Base-by-base conservation (phyloP, 108 stramenopile genomes). In the Chaetoceros muelleri region DNA sequence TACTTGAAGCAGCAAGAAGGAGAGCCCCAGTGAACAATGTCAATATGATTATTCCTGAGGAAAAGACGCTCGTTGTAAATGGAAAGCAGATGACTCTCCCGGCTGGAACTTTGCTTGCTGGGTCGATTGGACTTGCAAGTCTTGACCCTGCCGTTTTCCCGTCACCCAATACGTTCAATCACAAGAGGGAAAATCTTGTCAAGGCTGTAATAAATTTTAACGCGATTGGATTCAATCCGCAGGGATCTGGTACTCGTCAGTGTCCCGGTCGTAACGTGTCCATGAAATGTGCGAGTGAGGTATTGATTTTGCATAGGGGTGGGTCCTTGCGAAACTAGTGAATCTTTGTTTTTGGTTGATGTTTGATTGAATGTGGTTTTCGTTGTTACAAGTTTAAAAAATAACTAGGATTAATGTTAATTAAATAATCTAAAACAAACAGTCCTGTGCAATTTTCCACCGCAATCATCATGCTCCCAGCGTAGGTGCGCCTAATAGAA, bases 401-500 rank as follows among this genome's bases (percentile, higher is more conserved):
- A 44, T 16, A 17, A 16, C 44, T 17, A 44, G n/a, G n/a, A n/a
- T n/a, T n/a, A n/a, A n/a, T n/a, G n/a, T n/a, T n/a, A n/a, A n/a
- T 48, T 48, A 3, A 23, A 20, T 48, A 48, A 20, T 48, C 23
- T 48, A 48, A 20, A 48, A 23, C 22, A 23, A 3, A 48, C 47
- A 48, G 47, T 49, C 48, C 47, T 50, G 55, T 23, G 52, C n/a
- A n/a, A n/a, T n/a, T n/a, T n/a, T n/a, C n/a, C n/a, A n/a, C n/a
- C n/a, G n/a, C n/a, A n/a, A n/a, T n/a, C 34, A 40, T 40, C 34
- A 40, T 40, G 34, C 34, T 40, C 48, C 61, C 21, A 73, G 25
- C 2, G 71, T 69, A 18, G 86, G 80, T 46, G 63, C 50, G 24
- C 82, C 80, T 20, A 87, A 62, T 20, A 87, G 66, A 59, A 84